Evolutionary conservation across 2,329 filamentous ascomycete genomes (phyloP), one percentile per base, ranked within the genome.

Genomic region (Cladophialophora psammophila): DNA sequence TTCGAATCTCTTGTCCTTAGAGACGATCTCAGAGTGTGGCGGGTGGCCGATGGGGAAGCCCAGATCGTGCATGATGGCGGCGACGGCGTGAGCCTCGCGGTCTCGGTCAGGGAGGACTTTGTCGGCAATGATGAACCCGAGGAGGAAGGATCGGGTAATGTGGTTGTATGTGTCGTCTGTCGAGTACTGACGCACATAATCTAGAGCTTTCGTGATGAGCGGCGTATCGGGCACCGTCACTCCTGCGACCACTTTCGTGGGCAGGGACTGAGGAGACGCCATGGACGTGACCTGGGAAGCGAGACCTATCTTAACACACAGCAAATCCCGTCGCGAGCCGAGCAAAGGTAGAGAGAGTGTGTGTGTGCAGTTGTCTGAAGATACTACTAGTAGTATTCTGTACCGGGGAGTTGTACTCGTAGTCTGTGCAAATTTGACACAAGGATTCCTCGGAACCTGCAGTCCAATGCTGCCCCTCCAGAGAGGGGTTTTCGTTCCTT

Each of bases 1-100:
- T 66, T 85, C 83, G 72, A 85, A 85, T 7, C 82, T 77, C 36
- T 80, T 81, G 72, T 84, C 81, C 1, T 72, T 50, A 54, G 78
- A 80, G 15, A 83, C 69, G n/a, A 81, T 62, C 36, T 74, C 71
- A 7, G 74, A 74, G 5, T 73, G 76, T 20, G 52, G 45, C 12
- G 66, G 63, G 40, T 68, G 66, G 45, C 57, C 63, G 12, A 71
- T 72, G 60, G 78, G 78, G 78, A 78, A 82, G 15, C 80, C 73
- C 8, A 75, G 68, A 56, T 75, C 74, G 61, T 76, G 74, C 38
- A 73, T 63, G 58, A 68, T 59, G 32, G 67, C 64, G 32, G 69
- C 67, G 35, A 69, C n/a, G 36, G 67, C 62, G 36, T 66, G 58
- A 15, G 61, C 63, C 32, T 67, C 69, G 5, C 81, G 74, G 57